Evolutionary conservation across 148 eudicot species (phyloP).

Genomic region (Cornus florida): DNA sequence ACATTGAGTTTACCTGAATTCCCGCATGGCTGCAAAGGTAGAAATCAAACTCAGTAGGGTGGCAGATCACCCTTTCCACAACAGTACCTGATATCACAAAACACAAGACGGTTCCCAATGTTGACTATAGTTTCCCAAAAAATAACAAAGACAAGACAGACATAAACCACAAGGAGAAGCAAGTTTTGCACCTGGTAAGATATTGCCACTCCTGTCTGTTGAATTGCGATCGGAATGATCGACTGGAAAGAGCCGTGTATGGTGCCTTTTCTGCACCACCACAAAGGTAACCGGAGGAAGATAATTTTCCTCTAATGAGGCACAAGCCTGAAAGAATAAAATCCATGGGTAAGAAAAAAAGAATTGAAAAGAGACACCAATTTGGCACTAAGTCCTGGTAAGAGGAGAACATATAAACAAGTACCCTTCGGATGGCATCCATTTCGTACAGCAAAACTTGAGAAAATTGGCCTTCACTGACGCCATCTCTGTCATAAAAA

Average conservation of each 20-base stretch:
- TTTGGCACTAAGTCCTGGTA: neutral
- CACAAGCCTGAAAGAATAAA: constrained; percentile 58
- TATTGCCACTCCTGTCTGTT: constrained; percentile 82
- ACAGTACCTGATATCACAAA: constrained; percentile 52
- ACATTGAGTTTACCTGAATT: constrained; percentile 51
- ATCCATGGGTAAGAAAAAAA: neutral
- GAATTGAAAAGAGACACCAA: neutral
- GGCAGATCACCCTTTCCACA: constrained; percentile 64
- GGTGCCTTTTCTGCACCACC: constrained; percentile 93
- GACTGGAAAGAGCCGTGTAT: constrained; percentile 75
- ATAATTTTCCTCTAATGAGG: constrained; percentile 53
- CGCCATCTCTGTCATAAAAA: constrained; percentile 70
- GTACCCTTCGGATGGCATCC: constrained; percentile 81
- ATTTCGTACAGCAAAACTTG: constrained; percentile 71
- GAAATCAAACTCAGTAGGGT: constrained; percentile 64
- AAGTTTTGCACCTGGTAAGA: constrained; percentile 59
- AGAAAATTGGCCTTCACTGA: constrained; percentile 82
- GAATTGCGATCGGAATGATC: constrained; percentile 29
- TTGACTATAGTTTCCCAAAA: neutral
- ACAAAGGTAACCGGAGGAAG: constrained; percentile 74
- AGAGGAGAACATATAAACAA: neutral
- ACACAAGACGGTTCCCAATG: neutral
- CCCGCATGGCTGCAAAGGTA: constrained; percentile 87
- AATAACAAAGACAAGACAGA: neutral
- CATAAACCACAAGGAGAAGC: neutral